A percentile compares a stretch with the other conserved stretches of the same genome.
Evolutionary conservation across 2,329 filamentous ascomycete species (phyloP).

Genomic region (Pyrenochaeta sp.): DNA sequence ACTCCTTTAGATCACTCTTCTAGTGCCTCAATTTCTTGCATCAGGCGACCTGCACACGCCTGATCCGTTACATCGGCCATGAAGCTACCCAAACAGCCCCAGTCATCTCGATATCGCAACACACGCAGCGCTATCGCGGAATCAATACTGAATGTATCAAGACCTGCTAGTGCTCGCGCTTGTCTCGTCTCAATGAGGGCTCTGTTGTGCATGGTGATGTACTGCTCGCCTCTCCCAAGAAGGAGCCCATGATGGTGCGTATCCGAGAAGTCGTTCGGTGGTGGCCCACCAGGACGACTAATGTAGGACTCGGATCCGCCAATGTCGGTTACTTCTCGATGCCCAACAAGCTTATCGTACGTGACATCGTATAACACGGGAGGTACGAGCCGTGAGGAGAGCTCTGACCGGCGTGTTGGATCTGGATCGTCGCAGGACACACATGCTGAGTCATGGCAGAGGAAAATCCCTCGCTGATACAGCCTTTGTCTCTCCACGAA

Average conservation of each 20-base stretch:
- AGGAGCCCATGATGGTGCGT: not conserved
- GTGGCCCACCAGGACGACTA: not conserved
- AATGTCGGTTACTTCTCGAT: not conserved
- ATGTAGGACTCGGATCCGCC: not conserved
- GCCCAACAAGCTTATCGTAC: conserved; percentile 5
- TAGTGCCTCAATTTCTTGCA: too few relatives aligned
- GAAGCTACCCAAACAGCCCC: not conserved
- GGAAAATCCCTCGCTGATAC: too few relatives aligned
- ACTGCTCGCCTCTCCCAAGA: not conserved
- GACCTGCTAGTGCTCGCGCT: not conserved
- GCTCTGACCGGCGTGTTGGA: too few relatives aligned
- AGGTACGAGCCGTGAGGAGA: too few relatives aligned
- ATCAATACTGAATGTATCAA: not conserved
- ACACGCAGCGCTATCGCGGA: not conserved
- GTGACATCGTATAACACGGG: not conserved
- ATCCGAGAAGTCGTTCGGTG: not conserved
- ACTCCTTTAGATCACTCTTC: too few relatives aligned
- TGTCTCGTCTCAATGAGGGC: not conserved
- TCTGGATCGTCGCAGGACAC: too few relatives aligned
- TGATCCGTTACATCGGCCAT: not conserved
- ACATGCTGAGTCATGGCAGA: too few relatives aligned
- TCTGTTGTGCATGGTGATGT: not conserved
- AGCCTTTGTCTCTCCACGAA: too few relatives aligned
- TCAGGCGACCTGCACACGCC: too few relatives aligned
- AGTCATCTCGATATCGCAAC: not conserved